These are phyloP conservation scores for Candida pini DNA, from an alignment of 805 yeast genomes.

Conservation along the genomic window DNA sequence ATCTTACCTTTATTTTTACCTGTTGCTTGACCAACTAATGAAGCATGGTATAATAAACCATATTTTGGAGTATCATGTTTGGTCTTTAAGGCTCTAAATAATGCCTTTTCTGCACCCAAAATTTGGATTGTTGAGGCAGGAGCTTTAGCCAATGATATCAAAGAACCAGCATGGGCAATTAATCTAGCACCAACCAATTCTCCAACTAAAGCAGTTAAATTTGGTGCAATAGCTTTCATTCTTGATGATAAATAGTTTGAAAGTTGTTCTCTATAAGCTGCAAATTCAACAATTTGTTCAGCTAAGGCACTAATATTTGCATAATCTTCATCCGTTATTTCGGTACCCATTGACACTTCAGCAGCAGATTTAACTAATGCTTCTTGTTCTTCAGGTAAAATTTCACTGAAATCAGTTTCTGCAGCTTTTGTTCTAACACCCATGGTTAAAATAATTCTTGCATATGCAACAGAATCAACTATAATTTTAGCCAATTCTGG, in stretches of 20 bases:
- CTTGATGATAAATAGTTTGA: slow-evolving; percentile 86
- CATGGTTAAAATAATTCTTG: slow-evolving; percentile 89
- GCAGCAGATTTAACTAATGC: slow-evolving; percentile 93
- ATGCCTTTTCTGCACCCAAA: slow-evolving; percentile 98
- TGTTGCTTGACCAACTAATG: slow-evolving; percentile 95
- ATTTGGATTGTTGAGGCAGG: slow-evolving; percentile 99
- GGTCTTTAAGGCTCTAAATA: slow-evolving; percentile 97
- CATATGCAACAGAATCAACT: slow-evolving; percentile 92
- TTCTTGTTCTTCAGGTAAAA: slow-evolving; percentile 90
- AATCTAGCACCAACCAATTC: slow-evolving; percentile 98
- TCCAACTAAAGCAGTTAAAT: slow-evolving; percentile 90
- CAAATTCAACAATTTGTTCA: slow-evolving; percentile 91
- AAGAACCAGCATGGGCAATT: slow-evolving; percentile 95
- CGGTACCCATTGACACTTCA: slow-evolving; percentile 99
- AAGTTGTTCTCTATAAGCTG: slow-evolving; percentile 94
- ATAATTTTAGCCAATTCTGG: slow-evolving; percentile 98
- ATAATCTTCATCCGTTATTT: slow-evolving; percentile 87
- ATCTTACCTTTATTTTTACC: slow-evolving; percentile 98
- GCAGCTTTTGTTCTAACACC: slow-evolving; percentile 90
- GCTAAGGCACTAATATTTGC: slow-evolving; percentile 86
- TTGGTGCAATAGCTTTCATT: slow-evolving; percentile 99
- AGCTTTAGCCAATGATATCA: slow-evolving; percentile 91
- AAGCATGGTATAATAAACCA: slow-evolving; percentile 95
- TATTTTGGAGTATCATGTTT: slow-evolving; percentile 98
- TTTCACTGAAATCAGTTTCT: slow-evolving; percentile 82